A percentile compares a stretch with the other conserved stretches of the same genome.
Evolutionary conservation across 805 yeast species (phyloP).

Genomic region (Ascoidea rubescens): DNA sequence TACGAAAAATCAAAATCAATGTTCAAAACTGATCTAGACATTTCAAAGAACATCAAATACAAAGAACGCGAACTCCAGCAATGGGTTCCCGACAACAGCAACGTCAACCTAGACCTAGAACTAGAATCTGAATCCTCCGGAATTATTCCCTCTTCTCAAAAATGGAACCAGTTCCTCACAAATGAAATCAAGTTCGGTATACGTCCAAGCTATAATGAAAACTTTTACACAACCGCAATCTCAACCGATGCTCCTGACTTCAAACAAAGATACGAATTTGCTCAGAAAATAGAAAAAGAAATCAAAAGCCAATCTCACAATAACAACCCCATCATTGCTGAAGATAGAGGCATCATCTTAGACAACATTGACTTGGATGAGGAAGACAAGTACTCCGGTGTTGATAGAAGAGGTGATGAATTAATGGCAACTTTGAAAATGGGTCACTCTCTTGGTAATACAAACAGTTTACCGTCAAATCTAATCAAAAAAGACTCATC

Average conservation of each 20-base stretch:
- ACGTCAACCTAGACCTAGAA: slow-evolving; percentile 11
- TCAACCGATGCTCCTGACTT: slow-evolving; percentile 65
- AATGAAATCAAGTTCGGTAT: slow-evolving; percentile 85
- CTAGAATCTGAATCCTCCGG: slow-evolving; percentile 18
- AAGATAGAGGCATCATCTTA: slow-evolving; percentile 68
- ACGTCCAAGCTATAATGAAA: slow-evolving; percentile 64
- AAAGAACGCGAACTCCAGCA: slow-evolving; percentile 64
- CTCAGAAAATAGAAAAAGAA: slow-evolving; percentile 71
- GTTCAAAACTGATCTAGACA: slow-evolving; percentile 81
- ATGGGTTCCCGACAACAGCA: slow-evolving; percentile 61
- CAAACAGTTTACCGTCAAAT: not conserved
- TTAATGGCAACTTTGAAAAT: slow-evolving; percentile 31
- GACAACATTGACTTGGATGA: slow-evolving; percentile 88
- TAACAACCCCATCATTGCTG: slow-evolving; percentile 73
- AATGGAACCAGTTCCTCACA: slow-evolving; percentile 94
- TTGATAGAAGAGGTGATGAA: slow-evolving; percentile 35
- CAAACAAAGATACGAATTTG: slow-evolving; percentile 45
- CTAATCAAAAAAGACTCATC: slow-evolving; percentile 7
- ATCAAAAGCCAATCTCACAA: slow-evolving; percentile 54
- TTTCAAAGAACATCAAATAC: slow-evolving; percentile 35
- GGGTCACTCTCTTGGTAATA: slow-evolving; percentile 1
- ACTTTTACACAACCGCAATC: slow-evolving; percentile 55
- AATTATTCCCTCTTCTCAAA: slow-evolving; percentile 20
- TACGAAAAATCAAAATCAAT: no score
- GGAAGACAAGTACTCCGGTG: slow-evolving; percentile 94